Evolutionary conservation across 2,329 filamentous ascomycete genomes (phyloP), one percentile per base, ranked within the genome.

Genomic region (Venturia asperata): DNA sequence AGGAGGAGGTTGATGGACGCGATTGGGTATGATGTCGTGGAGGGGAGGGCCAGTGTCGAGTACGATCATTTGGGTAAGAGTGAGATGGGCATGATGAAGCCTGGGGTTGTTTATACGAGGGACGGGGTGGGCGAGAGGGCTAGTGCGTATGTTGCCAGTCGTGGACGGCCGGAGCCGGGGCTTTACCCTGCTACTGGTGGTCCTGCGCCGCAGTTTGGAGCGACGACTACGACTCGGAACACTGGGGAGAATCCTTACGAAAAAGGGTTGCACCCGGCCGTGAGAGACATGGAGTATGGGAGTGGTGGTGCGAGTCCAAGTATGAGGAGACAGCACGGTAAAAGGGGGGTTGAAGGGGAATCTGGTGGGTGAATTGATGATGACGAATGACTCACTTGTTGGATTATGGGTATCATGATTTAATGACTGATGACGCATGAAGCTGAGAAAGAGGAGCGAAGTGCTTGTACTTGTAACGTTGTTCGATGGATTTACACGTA

Each of bases 1-100:
- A 62, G 39, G 39, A 24, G 60, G 37, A 15, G 60, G 30, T 37
- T 58, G 52, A 58, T 58, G 52, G 52, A 30, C 5, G 52, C 52
- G 15, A 58, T 58, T 30, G 52, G 52, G 7, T 58, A 58, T n/a
- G 52, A 58, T 58, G 19, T 37, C 9, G 47, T 52, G 6, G 47
- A 27, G 15, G 9, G 15, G 21, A 58, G 52, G 52, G 27, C 3
- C 6, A 58, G 52, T n/a, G 30, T 19, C 17, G 52, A 58, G 52
- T 58, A 58, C 15, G 52, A 58, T 1, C 13, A 52, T 15, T 5
- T 52, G 21, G 21, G 47, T 9, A 52, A 52, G 47, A 27, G 47
- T 24, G 47, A 52, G 47, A 52, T 52, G 47, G 47, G 47, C 1
- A 27, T 52, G 47, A 52, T 52, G 47, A 52, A 52, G 13, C 47